Conservation (phyloP, 306 rosid species). For the Malus sylvestris region DNA sequence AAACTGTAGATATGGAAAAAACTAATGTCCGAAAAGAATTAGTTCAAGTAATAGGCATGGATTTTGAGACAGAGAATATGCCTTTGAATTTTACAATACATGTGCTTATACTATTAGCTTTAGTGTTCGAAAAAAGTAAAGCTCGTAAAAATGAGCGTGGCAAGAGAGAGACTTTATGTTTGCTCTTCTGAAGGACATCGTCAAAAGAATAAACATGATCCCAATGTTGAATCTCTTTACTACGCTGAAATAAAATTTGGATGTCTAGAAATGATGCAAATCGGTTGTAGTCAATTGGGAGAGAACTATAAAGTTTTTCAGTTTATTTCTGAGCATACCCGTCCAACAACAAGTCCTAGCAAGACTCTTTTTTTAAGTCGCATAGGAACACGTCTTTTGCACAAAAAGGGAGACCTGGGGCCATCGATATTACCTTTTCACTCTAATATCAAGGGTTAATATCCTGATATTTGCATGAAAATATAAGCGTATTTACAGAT, state of each 20-base stretch:
- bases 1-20: too few species aligned
- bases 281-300: background rate
- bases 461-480: too few species aligned
- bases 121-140: background rate
- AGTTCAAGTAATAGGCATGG: background rate
- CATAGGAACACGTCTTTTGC: background rate
- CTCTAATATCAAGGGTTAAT: too few species aligned
- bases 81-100: background rate
- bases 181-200: constrained; percentile 7
- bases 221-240: background rate
- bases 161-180: background rate
- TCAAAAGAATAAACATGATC: background rate
- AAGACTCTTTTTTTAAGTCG: background rate
- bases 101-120: background rate
- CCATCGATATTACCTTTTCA: too few species aligned
- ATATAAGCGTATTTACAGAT: too few species aligned
- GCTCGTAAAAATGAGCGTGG: background rate
- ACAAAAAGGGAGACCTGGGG: background rate
- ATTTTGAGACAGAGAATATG: background rate
- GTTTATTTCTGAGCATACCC: background rate
- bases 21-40: background rate
- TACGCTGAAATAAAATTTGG: background rate
- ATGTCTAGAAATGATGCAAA: background rate
- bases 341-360: background rate
- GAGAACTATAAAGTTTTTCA: background rate